Evolutionary conservation across 75 land plant species (phyloP), one percentile per base, ranked within the genome.

Genomic region (Picea glauca): DNA sequence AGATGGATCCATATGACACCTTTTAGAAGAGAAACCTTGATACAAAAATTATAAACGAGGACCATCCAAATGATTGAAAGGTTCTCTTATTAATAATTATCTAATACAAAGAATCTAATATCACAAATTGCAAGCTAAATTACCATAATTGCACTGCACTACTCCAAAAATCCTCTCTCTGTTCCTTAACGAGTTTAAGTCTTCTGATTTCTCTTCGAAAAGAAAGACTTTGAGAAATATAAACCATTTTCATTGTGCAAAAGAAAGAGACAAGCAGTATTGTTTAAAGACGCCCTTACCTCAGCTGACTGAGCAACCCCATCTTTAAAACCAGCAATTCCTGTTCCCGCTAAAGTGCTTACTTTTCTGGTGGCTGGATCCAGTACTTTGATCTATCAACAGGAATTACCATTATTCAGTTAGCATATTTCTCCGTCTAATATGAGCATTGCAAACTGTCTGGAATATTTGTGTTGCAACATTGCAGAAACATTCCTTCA

Each of bases 301-400:
- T 97, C 95, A 78, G 92, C 88, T 77, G 78, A 62, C 59, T 78
- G 54, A 5, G 89, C 84, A 62, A 64, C 20, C 77, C 98, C 99
- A 84, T 97, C 99, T 81, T 90, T 87, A 84, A 92, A 97, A 46
- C 99, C 99, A 77, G 99, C 98, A 75, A 62, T 89, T 70, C 99
- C 99, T 31, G 86, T 92, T 8, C 99, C 99, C 70, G 95, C 99
- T 57, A 96, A 8, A 43, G 98, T 92, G 30, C 73, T 79, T 20
- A 94, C 95, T 80, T 74, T 84, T 82, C 77, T 86, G 59, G 76
- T 94, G 54, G 63, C 70, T 50, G 87, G 84, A 76, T 96, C 93
- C 59, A 96, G 70, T 58, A 82, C 89, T 87, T 93, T 96, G 43
- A 96, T 87, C 96, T 96, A 90, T 70, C 66, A 68, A 70, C 18